Evolutionary conservation across 129 eudicot genomes (phyloP), one percentile per base, ranked within the genome.

Genomic region (Flaveria trinervia): DNA sequence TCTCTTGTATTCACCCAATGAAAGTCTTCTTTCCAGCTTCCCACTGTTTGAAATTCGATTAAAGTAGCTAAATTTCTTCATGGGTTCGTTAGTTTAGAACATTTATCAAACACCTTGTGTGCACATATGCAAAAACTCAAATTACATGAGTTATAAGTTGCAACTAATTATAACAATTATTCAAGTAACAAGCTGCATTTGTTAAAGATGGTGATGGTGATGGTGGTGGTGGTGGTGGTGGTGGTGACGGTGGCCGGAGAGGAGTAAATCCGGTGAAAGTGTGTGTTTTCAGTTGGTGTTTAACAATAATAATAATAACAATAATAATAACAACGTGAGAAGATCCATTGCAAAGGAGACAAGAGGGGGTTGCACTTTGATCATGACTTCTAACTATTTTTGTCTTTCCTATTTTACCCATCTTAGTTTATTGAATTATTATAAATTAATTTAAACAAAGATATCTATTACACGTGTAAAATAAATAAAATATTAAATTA

Each of bases 1-100:
- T 54, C 97, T 61, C 52, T 84, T 90, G 85, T 93, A 90, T 77
- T 93, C 97, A 0, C 97, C 95, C n/a, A 93, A 70, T 2, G 98
- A 93, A 0, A 93, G 79, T 65, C 88, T 79, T 79, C 91, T 85
- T 75, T 87, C 92, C 23, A 85, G 83, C 82, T 82, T 88, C 65
- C 71, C 89, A 79, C 85, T 89, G 79, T 83, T 87, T 1, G 90
- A 79, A 28, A 87, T 91, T 77, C 83, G 89, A 82, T 89, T 87
- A 69, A 85, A 77, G 89, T 88, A 89, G 45, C 73, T 62, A 20
- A 85, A 85, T 14, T 87, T 90, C 89, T 86, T 90, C 96, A 92
- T 92, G 33, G 50, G 23, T 41, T 36, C 56, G 70, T 77, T 70
- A 83, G 75, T 70, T 83, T 65, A 70, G 11, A 28, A 59, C 3